Percentiles rank a stretch among this genome's conserved stretches.
Conservation (phyloP, 2,329 filamentous ascomycete species). For the Biscogniauxia mediterranea region DNA sequence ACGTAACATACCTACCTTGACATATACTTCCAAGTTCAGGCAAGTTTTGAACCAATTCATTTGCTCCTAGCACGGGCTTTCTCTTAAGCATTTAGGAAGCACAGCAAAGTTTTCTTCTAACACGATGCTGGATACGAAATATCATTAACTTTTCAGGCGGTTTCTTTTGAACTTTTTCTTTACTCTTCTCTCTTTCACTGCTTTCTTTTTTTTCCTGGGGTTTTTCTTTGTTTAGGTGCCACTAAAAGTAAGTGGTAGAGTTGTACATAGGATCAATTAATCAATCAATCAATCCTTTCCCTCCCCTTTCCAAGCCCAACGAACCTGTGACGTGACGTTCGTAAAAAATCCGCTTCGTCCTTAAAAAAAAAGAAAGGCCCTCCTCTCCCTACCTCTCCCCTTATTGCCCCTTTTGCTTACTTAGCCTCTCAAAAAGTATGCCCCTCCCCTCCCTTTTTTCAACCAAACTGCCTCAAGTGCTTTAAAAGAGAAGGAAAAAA, state of each 20-base stretch:
- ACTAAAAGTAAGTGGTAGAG: neutral
- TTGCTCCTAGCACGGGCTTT: neutral
- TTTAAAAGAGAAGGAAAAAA: neutral
- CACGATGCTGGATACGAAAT: neutral
- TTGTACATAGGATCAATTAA: neutral
- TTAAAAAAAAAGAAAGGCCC: neutral
- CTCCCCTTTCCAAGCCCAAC: neutral
- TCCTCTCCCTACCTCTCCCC: neutral
- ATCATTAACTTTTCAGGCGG: neutral
- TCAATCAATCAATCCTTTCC: neutral
- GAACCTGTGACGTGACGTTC: slow-evolving; percentile 4
- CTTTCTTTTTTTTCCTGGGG: neutral
- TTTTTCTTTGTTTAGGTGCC: neutral
- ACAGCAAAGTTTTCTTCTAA: neutral
- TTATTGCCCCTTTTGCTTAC: neutral
- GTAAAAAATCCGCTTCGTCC: slow-evolving; percentile 3
- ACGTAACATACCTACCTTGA: no score
- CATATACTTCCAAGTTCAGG: no score
- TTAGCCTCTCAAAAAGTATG: neutral
- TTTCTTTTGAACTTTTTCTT: neutral
- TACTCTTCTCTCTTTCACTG: no score
- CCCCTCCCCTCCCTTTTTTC: neutral
- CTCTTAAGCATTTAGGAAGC: neutral
- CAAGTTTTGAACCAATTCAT: no score
- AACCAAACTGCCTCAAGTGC: neutral